Evolutionary conservation across 148 eudicot species (phyloP).

Genomic region (Linanthus parryae): DNA sequence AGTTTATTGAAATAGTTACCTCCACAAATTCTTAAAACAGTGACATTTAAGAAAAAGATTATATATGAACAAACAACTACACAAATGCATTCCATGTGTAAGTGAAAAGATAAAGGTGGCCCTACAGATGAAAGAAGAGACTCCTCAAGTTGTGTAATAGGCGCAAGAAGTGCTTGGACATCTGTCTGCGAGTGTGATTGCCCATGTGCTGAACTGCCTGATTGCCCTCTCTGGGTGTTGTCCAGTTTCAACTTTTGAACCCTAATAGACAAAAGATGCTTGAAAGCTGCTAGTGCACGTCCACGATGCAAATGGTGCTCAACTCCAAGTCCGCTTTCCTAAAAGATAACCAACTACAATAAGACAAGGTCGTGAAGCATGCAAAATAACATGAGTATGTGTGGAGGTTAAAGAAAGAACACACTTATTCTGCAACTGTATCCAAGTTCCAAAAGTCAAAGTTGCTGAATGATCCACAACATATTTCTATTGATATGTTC

Average conservation of each 20-base stretch:
- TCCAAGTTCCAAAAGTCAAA: no score
- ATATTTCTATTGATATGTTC: no score
- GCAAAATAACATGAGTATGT: slow-evolving; percentile 2
- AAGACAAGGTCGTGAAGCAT: slow-evolving; percentile 5
- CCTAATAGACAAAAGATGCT: slow-evolving; percentile 67
- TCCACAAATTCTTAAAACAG: background rate
- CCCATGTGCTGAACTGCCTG: slow-evolving; percentile 45
- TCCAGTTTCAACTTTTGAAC: slow-evolving; percentile 67
- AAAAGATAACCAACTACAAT: no score
- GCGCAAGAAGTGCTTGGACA: slow-evolving; percentile 66
- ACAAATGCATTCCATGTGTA: background rate
- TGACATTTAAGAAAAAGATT: background rate
- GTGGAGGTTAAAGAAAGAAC: no score
- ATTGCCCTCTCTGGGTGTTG: slow-evolving; percentile 32
- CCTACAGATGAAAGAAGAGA: slow-evolving; percentile 81
- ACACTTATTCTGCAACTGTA: no score
- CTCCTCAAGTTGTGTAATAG: slow-evolving; percentile 72
- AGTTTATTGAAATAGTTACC: no score
- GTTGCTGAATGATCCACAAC: no score
- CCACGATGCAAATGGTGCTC: slow-evolving; percentile 97
- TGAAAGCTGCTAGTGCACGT: slow-evolving; percentile 81
- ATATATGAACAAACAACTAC: background rate
- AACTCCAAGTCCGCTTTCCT: slow-evolving; percentile 77
- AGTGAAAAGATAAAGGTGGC: slow-evolving; percentile 15
- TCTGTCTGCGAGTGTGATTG: slow-evolving; percentile 73